Conservation (phyloP, 257 asterid genomes). For the Sherardia arvensis region DNA sequence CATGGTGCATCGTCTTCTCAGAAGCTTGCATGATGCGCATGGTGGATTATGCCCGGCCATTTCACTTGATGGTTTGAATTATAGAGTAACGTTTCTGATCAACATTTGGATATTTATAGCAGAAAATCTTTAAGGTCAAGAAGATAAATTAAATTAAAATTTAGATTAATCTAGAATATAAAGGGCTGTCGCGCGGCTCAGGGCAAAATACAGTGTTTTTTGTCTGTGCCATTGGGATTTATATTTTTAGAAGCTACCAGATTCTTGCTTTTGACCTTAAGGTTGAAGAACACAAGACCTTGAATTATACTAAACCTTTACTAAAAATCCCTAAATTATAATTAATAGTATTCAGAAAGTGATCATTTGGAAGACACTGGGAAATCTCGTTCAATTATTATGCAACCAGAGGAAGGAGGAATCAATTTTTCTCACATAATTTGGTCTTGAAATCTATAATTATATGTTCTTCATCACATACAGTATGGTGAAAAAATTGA, state of each 20-base stretch:
- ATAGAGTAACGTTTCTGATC: background rate
- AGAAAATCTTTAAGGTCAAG: background rate
- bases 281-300: constrained; percentile 3
- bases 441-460: no score
- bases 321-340: no score
- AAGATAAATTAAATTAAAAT: background rate
- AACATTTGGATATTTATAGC: background rate
- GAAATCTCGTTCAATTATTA: no score
- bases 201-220: background rate
- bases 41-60: constrained; percentile 10
- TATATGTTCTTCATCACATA: no score
- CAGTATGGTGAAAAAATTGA: no score
- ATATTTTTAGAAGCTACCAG: no score
- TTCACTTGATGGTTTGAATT: background rate
- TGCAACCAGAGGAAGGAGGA: no score
- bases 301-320: no score
- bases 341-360: no score
- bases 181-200: background rate
- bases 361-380: background rate
- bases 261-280: background rate
- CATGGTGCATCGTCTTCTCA: constrained; percentile 5
- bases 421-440: no score
- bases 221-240: no score
- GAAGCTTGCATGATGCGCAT: constrained; percentile 12
- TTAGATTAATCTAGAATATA: background rate